Percentiles rank a stretch among this genome's conserved stretches.
phyloP scores from a whole-genome alignment of 179 eudicot species.

The Spinacia oleracea region DNA sequence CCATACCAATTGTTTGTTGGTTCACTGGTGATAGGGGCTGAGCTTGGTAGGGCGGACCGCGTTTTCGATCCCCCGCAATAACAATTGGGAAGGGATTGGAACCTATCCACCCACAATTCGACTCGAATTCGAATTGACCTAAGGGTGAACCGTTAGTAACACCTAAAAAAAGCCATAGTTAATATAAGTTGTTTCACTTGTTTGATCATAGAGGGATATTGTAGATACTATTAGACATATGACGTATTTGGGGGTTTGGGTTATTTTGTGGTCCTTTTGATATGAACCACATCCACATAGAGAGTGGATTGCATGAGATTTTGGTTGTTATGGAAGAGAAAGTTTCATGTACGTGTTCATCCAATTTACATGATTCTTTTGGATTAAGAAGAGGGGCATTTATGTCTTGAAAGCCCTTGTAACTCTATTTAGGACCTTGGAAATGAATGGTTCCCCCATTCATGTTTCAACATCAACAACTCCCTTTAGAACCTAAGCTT shows the following conservation, averaged over 20 bases:
- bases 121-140: too few relatives aligned
- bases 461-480: conserved; percentile 8
- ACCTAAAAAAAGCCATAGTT: too few relatives aligned
- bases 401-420: conserved; percentile 1
- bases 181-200: neutral
- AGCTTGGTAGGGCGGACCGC: too few relatives aligned
- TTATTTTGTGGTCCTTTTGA: conserved; percentile 32
- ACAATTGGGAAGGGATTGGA: too few relatives aligned
- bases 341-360: conserved; percentile 21
- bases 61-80: too few relatives aligned
- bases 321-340: conserved; percentile 28
- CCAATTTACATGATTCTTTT: neutral
- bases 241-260: neutral
- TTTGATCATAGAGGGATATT: neutral
- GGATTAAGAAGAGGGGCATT: neutral
- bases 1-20: too few relatives aligned
- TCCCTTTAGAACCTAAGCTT: too few relatives aligned
- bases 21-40: too few relatives aligned
- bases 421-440: neutral
- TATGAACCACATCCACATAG: conserved; percentile 21
- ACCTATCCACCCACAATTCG: too few relatives aligned
- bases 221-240: conserved; percentile 12
- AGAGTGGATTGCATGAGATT: conserved; percentile 12
- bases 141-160: too few relatives aligned
- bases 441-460: conserved; percentile 19